Conservation (phyloP, 2,329 filamentous ascomycete genomes). For the Hymenoscyphus occultus region DNA sequence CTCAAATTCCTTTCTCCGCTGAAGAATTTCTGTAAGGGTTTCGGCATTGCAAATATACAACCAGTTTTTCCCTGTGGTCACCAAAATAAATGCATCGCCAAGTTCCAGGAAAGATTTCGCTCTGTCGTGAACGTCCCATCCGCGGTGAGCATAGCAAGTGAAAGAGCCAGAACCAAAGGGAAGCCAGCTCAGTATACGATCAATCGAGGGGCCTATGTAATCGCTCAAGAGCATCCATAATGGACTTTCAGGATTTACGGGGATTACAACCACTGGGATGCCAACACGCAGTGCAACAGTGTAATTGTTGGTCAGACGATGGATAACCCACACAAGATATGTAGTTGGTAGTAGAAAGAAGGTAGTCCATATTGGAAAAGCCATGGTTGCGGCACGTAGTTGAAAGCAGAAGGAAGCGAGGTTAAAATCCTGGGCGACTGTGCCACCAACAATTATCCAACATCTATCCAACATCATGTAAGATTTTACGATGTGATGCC, state of each 20-base stretch:
- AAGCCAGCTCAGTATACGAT: neutral
- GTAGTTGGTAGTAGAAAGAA: neutral
- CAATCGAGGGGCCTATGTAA: neutral
- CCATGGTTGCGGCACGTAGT: neutral
- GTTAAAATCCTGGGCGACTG: neutral
- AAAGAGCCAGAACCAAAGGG: neutral
- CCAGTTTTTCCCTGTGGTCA: conserved; percentile 8
- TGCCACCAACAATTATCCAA: no score
- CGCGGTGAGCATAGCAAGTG: neutral
- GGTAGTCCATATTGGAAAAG: neutral
- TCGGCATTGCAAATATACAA: conserved; percentile 9
- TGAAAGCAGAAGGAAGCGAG: neutral
- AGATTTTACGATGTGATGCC: neutral
- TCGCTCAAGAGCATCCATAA: neutral
- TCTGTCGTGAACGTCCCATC: conserved; percentile 9
- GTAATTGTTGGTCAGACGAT: conserved; percentile 4
- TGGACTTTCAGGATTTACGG: conserved; percentile 3
- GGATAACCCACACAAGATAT: neutral
- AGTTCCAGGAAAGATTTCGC: neutral
- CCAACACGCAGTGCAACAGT: neutral
- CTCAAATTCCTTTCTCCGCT: neutral
- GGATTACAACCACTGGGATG: neutral
- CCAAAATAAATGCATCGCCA: conserved; percentile 9
- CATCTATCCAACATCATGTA: no score
- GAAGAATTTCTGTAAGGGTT: neutral